Evolutionary conservation across 345 rosid genomes (phyloP).

Genomic region (Lumnitzera littorea): DNA sequence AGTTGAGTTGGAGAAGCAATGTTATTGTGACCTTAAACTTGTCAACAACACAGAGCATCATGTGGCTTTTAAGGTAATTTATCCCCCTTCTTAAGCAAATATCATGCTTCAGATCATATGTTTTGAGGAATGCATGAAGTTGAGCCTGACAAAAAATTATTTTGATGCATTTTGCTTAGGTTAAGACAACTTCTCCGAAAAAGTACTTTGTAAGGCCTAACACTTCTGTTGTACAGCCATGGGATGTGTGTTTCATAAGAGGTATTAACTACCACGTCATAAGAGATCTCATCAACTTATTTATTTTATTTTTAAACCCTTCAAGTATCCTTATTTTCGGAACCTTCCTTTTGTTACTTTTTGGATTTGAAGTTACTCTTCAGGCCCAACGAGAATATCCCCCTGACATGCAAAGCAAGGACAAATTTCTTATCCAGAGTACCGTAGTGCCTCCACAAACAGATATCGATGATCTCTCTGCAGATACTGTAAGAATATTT

Average conservation of each 20-base stretch:
- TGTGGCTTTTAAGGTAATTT: slow-evolving; percentile 70
- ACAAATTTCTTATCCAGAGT: slow-evolving; percentile 90
- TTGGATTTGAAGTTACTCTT: slow-evolving; percentile 57
- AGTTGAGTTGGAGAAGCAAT: slow-evolving; percentile 71
- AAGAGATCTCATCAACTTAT: not conserved
- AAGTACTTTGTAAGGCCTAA: slow-evolving; percentile 98
- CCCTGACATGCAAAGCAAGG: slow-evolving; percentile 89
- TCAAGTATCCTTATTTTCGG: not conserved
- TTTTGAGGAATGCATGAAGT: no score
- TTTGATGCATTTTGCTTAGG: slow-evolving; percentile 29
- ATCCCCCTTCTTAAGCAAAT: not conserved
- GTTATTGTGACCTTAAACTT: slow-evolving; percentile 64
- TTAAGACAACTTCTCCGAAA: slow-evolving; percentile 94
- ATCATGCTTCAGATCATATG: no score
- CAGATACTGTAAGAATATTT: slow-evolving; percentile 54
- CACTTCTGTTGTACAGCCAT: slow-evolving; percentile 73
- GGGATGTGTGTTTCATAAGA: slow-evolving; percentile 66
- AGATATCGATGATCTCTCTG: slow-evolving; percentile 69
- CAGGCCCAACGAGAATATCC: slow-evolving; percentile 83
- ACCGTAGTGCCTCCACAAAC: slow-evolving; percentile 54
- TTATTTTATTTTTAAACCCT: not conserved
- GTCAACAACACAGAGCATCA: slow-evolving; percentile 68
- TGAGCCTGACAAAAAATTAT: no score
- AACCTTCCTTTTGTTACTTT: slow-evolving; percentile 11
- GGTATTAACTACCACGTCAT: slow-evolving; percentile 27